Conservation (phyloP, 176 grass and related monocot genomes). For the Pontederia crassipes region DNA sequence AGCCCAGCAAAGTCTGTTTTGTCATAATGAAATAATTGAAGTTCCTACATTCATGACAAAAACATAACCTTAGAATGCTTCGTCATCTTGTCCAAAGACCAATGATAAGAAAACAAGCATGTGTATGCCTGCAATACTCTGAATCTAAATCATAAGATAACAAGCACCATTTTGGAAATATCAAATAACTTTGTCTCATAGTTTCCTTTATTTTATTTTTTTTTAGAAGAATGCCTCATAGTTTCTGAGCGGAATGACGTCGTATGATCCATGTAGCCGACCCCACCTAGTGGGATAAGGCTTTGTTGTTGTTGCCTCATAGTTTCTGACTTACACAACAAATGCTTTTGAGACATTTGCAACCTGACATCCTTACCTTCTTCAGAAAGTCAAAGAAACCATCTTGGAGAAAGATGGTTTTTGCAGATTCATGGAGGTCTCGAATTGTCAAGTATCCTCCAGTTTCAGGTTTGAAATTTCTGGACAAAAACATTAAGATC, state of each 20-base stretch:
- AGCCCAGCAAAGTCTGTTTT: conserved; percentile 76
- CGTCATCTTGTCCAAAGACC: background rate
- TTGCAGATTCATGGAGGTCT: conserved; percentile 39
- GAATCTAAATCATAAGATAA: too few species aligned
- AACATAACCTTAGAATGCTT: background rate
- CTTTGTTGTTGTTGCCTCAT: too few species aligned
- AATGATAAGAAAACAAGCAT: background rate
- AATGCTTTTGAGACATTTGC: background rate
- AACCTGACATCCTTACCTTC: conserved; percentile 36
- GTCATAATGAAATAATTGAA: conserved; percentile 61
- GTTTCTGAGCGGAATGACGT: too few species aligned
- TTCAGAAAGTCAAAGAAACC: conserved; percentile 79
- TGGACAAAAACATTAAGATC: conserved; percentile 20
- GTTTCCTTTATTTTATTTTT: too few species aligned
- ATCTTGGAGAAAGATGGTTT: conserved; percentile 48
- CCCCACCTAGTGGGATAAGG: too few species aligned
- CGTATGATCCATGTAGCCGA: too few species aligned
- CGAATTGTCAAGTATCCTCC: conserved; percentile 60
- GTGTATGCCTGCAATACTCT: background rate
- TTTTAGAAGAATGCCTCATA: too few species aligned
- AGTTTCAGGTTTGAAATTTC: conserved; percentile 28
- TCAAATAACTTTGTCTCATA: too few species aligned
- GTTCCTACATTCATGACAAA: conserved; percentile 40
- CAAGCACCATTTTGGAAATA: too few species aligned
- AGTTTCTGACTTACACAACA: too few species aligned